Evolutionary conservation across 1,139 yeast species (phyloP).

Genomic region (Lodderomyces orthopsilosis): DNA sequence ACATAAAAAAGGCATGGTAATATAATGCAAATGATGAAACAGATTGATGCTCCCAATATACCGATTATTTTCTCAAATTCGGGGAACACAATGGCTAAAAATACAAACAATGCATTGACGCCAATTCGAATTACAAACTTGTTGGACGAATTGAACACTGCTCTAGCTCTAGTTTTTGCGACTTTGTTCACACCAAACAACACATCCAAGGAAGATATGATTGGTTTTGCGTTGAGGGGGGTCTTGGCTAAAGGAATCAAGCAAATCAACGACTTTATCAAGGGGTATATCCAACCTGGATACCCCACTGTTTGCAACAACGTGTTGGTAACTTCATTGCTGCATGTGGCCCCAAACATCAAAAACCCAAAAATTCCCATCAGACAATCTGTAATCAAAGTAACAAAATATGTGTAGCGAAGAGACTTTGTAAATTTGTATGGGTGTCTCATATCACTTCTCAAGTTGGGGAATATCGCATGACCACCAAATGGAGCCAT

Average conservation of each 20-base stretch:
- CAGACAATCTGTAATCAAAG: conserved; percentile 65
- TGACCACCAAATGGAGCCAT: conserved; percentile 67
- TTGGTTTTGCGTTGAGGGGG: conserved; percentile 85
- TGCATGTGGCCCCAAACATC: conserved; percentile 79
- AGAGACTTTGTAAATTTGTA: conserved; percentile 41
- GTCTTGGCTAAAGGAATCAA: conserved; percentile 84
- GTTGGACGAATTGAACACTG: conserved; percentile 14
- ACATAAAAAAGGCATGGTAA: conserved; percentile 56
- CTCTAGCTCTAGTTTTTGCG: conserved; percentile 14
- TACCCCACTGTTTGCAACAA: conserved; percentile 69
- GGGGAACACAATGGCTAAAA: conserved; percentile 52
- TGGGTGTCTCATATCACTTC: conserved; percentile 58
- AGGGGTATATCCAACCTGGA: conserved; percentile 61
- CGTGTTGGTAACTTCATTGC: conserved; percentile 82
- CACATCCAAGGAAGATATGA: conserved; percentile 59
- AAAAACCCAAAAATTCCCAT: conserved; percentile 81
- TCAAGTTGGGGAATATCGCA: conserved; percentile 58
- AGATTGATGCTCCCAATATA: conserved; percentile 55
- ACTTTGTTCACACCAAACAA: conserved; percentile 22
- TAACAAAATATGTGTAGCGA: conserved; percentile 53
- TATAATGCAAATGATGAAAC: conserved; percentile 54
- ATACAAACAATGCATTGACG: conserved; percentile 51
- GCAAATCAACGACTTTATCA: conserved; percentile 71
- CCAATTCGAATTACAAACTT: conserved; percentile 35
- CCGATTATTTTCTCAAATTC: conserved; percentile 59